Evolutionary conservation across 2,329 filamentous ascomycete species (phyloP).

Genomic region (Myriosclerotinia scirpicola): DNA sequence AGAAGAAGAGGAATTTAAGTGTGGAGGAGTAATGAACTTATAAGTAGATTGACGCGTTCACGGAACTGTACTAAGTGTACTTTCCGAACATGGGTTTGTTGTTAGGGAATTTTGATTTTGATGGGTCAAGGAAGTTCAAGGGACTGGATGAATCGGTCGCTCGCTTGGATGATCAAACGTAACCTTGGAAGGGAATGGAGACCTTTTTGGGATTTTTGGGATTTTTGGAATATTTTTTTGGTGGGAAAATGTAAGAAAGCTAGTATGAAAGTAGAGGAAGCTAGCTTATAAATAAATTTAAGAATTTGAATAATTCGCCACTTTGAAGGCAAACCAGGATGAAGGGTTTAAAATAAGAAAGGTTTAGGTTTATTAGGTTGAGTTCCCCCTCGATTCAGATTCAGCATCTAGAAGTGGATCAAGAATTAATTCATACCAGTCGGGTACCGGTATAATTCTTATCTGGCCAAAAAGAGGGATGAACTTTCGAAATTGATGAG

Average conservation of each 20-base stretch:
- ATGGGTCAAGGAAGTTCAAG: slow-evolving; percentile 5
- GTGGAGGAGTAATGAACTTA: slow-evolving; percentile 17
- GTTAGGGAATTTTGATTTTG: background rate
- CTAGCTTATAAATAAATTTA: too few relatives aligned
- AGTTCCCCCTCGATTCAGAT: background rate
- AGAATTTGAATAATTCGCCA: slow-evolving; percentile 1
- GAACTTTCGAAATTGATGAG: too few relatives aligned
- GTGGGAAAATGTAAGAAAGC: background rate
- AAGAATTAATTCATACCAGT: too few relatives aligned
- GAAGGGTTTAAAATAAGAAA: too few relatives aligned
- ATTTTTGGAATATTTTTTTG: slow-evolving; percentile 13
- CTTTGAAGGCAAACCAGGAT: background rate
- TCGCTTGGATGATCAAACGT: slow-evolving; percentile 18
- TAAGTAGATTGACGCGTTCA: slow-evolving; percentile 12
- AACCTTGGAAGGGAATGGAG: background rate
- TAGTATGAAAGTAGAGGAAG: background rate
- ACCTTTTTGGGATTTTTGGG: background rate
- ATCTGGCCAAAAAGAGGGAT: too few relatives aligned
- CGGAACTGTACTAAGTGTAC: slow-evolving; percentile 7
- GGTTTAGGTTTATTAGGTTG: too few relatives aligned
- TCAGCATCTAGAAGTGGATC: too few relatives aligned
- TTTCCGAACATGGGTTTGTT: slow-evolving; percentile 11
- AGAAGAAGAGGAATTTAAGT: background rate
- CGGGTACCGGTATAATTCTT: too few relatives aligned
- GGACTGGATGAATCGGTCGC: slow-evolving; percentile 14